phyloP scores from a whole-genome alignment of 2,329 filamentous ascomycete genomes.

The Sphaerulina populicola region DNA sequence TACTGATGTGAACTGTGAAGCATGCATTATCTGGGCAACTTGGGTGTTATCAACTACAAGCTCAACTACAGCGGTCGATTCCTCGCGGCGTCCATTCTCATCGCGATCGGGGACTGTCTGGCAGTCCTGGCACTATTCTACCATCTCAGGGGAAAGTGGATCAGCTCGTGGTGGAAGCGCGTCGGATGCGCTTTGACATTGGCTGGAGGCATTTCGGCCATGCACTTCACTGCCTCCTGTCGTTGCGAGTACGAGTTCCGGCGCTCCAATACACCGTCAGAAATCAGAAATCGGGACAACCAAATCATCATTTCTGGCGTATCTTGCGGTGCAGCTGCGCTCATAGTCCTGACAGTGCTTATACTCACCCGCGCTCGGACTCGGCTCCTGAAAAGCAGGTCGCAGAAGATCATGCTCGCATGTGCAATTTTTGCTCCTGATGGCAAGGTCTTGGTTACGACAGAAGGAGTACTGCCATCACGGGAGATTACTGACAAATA shows the following conservation, averaged over 20 bases:
- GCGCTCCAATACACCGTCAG: slow-evolving; percentile 35
- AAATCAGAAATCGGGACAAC: slow-evolving; percentile 47
- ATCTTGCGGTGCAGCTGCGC: slow-evolving; percentile 41
- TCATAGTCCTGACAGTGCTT: slow-evolving; percentile 32
- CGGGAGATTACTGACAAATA: slow-evolving; percentile 74
- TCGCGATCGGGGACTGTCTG: slow-evolving; percentile 64
- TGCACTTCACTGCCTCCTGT: slow-evolving; percentile 75
- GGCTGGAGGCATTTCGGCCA: slow-evolving; percentile 69
- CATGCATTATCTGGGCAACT: slow-evolving; percentile 85
- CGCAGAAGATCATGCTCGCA: slow-evolving; percentile 48
- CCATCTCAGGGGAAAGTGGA: slow-evolving; percentile 66
- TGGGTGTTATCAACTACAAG: slow-evolving; percentile 68
- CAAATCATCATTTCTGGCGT: slow-evolving; percentile 67
- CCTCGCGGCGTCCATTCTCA: slow-evolving; percentile 60
- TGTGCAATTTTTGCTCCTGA: slow-evolving; percentile 59
- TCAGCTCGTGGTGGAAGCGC: slow-evolving; percentile 69
- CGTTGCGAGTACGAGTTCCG: slow-evolving; percentile 60
- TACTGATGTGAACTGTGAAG: slow-evolving; percentile 26
- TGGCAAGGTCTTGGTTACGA: slow-evolving; percentile 60
- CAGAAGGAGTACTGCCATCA: slow-evolving; percentile 60
- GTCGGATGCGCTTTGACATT: slow-evolving; percentile 58
- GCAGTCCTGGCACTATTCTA: slow-evolving; percentile 69
- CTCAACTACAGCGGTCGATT: slow-evolving; percentile 53
- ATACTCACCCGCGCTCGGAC: slow-evolving; percentile 35
- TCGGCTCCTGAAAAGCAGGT: slow-evolving; percentile 36